A percentile compares a stretch with the other conserved stretches of the same genome.
Conservation (phyloP, 352 stramenopile genomes). For the Globisporangium cylindrosporum region DNA sequence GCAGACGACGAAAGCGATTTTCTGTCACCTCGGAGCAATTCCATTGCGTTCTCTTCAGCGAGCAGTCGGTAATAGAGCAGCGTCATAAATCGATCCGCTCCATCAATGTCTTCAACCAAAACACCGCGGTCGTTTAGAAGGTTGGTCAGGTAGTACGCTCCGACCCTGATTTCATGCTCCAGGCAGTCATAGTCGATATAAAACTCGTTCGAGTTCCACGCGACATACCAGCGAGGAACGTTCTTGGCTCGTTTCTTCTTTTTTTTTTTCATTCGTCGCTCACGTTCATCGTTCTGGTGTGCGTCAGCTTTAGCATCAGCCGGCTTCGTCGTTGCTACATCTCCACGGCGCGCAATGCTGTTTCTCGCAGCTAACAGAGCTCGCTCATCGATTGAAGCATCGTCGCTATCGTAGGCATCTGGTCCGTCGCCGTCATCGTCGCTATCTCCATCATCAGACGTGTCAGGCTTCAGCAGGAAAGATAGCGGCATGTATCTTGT, state of each 20-base stretch:
- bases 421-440: conserved; percentile 49
- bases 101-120: conserved; percentile 75
- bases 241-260: conserved; percentile 66
- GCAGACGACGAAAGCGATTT: conserved; percentile 31
- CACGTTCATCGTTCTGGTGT: conserved; percentile 30
- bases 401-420: conserved; percentile 66
- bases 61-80: conserved; percentile 85
- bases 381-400: conserved; percentile 66
- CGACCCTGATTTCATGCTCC: conserved; percentile 75
- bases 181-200: conserved; percentile 72
- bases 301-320: conserved; percentile 30
- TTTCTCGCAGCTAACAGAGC: conserved; percentile 25
- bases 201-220: conserved; percentile 88
- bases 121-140: conserved; percentile 79
- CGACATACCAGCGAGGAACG: conserved; percentile 79
- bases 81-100: conserved; percentile 79
- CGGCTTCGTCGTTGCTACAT: conserved; percentile 15
- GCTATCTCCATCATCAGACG: conserved; percentile 61
- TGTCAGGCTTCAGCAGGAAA: conserved; percentile 75
- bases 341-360: conserved; percentile 19
- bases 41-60: conserved; percentile 49
- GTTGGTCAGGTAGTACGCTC: conserved; percentile 80
- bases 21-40: conserved; percentile 8
- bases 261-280: conserved; percentile 45
- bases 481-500: conserved; percentile 75